Base-by-base conservation (phyloP, 2,329 filamentous ascomycete species). In the Tolypocladium album region DNA sequence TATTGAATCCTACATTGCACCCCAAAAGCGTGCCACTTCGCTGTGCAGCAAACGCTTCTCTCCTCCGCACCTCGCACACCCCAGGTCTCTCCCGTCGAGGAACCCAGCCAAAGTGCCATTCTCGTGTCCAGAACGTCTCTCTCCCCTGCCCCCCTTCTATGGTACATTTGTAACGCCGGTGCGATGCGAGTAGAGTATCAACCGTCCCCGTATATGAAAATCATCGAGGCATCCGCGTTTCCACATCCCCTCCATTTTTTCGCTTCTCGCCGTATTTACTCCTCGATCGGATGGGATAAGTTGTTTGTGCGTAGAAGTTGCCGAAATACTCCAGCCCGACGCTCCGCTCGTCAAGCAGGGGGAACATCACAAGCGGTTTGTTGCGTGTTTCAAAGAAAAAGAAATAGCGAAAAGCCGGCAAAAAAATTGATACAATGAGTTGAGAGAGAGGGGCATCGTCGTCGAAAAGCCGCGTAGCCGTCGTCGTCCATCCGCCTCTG, bases 121-220 rank as follows among this genome's bases (percentile, higher is more conserved):
- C 47, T 12, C 27, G 3, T 34, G 47, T 36, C 9, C 47, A 36
- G 27, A 34, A 34, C 47, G 7, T 20, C 27, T 4, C 24, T 31
- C 24, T n/a, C n/a, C n/a, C 27, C 27, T 9, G 2, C 2, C 7
- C 9, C 47, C 58, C 39, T 34, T 67, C 63, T 72, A 70, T 69
- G 67, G 66, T 71, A 70, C 69, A 72, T 66, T 60, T 53, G 61
- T 42, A 72, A 72, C 70, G 69, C 70, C 70, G 65, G 62, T 67
- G 67, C 66, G 64, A 72, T 72, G 70, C 69, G 67, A 64, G 63
- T 59, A 58, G 63, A 67, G 65, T 64, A 65, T 63, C 39, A 47
- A 43, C 38, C 56, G 36, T 27, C 45, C 59, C 53, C 43, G 36
- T 50, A 47, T 22, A 27, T 57, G 39, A 38, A 31, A 31, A 56